Evolutionary conservation across 2,329 filamentous ascomycete species (phyloP).

Genomic region (Huntiella savannae): DNA sequence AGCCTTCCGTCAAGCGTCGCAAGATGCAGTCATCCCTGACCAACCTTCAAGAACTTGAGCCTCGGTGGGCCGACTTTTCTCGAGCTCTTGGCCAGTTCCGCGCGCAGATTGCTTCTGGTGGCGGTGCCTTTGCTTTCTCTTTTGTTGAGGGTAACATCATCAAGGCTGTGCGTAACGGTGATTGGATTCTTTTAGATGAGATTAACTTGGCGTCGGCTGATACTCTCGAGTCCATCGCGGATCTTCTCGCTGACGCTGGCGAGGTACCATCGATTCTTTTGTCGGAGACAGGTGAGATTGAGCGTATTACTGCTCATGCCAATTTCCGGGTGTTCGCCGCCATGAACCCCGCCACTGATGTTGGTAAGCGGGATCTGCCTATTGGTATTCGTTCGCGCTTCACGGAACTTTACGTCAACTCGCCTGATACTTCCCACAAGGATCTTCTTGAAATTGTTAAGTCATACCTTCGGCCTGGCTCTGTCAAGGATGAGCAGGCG

Average conservation of each 20-base stretch:
- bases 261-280: conserved; percentile 67
- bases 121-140: conserved; percentile 70
- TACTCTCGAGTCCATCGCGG: conserved; percentile 81
- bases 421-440: conserved; percentile 69
- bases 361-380: conserved; percentile 86
- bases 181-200: conserved; percentile 94
- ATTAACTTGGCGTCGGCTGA: conserved; percentile 93
- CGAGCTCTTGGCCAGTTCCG: conserved; percentile 60
- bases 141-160: conserved; percentile 94
- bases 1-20: conserved; percentile 45
- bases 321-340: conserved; percentile 93
- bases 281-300: conserved; percentile 83
- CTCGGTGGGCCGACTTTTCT: conserved; percentile 67
- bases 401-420: conserved; percentile 85
- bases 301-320: conserved; percentile 72
- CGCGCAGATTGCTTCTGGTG: conserved; percentile 38
- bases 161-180: conserved; percentile 84
- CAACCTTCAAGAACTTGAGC: conserved; percentile 34
- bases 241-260: conserved; percentile 58
- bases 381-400: conserved; percentile 79
- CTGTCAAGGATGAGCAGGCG: conserved; percentile 51
- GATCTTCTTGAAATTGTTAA: conserved; percentile 78
- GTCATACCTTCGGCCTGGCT: conserved; percentile 60
- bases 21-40: conserved; percentile 39
- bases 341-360: conserved; percentile 97